Base-by-base conservation (phyloP, 192 early-diverging fungal species). In the Polychytrium aggregatum region DNA sequence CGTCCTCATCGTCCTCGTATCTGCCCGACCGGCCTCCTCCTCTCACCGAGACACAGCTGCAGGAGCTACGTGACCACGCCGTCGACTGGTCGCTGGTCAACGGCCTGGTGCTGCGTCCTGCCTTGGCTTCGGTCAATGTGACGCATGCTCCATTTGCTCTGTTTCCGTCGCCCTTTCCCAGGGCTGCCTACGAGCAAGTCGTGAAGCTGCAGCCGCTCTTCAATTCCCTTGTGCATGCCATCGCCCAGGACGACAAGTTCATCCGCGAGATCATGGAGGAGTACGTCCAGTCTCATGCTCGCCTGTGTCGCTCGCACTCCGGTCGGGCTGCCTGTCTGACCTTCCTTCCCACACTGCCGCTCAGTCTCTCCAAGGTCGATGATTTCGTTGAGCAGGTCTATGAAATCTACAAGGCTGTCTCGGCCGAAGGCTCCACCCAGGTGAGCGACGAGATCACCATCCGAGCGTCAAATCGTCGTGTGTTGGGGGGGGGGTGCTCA, bases 81-180 rank as follows among this genome's bases (percentile, higher is more conserved):
- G 71, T 88, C 1, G 90, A 92, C 70, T 92, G 83, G 83, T 76
- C 87, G 3, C 59, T 88, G 4, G 66, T 85, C 9, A 82, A 93
- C 51, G 88, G 90, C 10, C 53, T 93, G 9, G 68, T 86, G n/a
- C 71, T 92, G 29, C 77, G 78, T 2, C 33, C 60, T 18, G 68
- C 79, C n/a, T 24, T 14, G 57, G 21, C 10, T 29, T 28, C 35
- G 3, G 44, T 49, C 2, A 5, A 36, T 3, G 48, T 85, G 21
- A 78, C 78, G 27, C 88, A 90, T 46, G 87, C 88, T 0, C 92
- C 92, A 6, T 63, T 93, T 31, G 71, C 90, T 0, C 72, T 98
- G 20, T 85, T 83, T 38, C 94, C 94, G 2, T 81, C 86, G 0
- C 82, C 85, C 7, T 89, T 89, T 50, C 92, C 92, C 7, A 63